Base-by-base conservation (phyloP, 2,329 filamentous ascomycete genomes). In the Xylaria digitata region DNA sequence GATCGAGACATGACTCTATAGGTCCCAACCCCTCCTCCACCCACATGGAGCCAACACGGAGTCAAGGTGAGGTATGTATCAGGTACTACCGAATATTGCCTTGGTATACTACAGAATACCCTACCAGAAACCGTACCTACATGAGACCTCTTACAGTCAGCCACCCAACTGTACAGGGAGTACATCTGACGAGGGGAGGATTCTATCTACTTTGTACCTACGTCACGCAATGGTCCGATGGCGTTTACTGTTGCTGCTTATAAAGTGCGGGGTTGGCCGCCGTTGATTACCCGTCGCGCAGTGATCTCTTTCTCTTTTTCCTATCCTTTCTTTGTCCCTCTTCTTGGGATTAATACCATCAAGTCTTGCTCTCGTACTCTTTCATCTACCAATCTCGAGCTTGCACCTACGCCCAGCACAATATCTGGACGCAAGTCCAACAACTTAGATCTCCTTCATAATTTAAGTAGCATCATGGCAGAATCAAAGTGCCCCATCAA, bases 181-280 rank as follows among this genome's bases (percentile, higher is more conserved):
- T 40, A 40, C 61, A 26, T 48, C 50, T 55, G 32, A n/a, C 32
- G 57, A 61, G 55, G 50, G 40, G 42, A 49, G 46, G 1, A 45
- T 63, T 54, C 30, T n/a, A 34, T 54, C 55, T 32, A 40, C 50
- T 40, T 34, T 23, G 45, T 49, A 30, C 57, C 48, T 49, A 46
- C 61, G 68, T 64, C 68, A 68, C 57, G 54, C 68, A 61, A 66
- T 64, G 30, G 52, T 19, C 54, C 61, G 37, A 65, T 65, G 58
- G 54, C 54, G 37, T 56, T 56, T 52, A n/a, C 43, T 42, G 49
- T 21, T 23, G 45, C 52, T 40, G 40, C 42, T 63, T 68, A 68
- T 68, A 69, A 71, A 71, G 67, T 71, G 69, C 69, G 69, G 69
- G 69, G 69, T 70, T 64, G 61, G 40, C 56, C 48, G 52, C 59